A percentile compares a stretch with the other conserved stretches of the same genome.
These are phyloP conservation scores for Acacia acuminata DNA, from an alignment of 306 rosid species.

Conservation along the genomic window DNA sequence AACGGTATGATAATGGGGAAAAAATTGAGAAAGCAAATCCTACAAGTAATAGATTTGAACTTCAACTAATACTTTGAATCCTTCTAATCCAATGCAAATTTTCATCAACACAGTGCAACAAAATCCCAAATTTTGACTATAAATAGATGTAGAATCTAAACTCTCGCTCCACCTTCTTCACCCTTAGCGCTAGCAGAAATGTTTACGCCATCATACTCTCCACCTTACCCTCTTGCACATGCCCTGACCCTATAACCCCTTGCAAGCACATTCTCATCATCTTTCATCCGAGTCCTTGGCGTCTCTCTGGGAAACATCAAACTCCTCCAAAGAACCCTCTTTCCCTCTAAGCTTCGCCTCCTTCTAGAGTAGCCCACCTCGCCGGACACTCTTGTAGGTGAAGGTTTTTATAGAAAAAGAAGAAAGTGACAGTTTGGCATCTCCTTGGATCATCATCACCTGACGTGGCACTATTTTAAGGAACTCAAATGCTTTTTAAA, in stretches of 20 bases:
- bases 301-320: background rate
- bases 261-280: background rate
- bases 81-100: slow-evolving; percentile 23
- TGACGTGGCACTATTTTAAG: too few relatives aligned
- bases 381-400: too few relatives aligned
- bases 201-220: background rate
- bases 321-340: background rate
- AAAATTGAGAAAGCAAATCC: background rate
- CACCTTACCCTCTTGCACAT: background rate
- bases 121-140: background rate
- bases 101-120: slow-evolving; percentile 2
- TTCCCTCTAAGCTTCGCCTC: background rate
- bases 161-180: slow-evolving; percentile 4
- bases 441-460: too few relatives aligned
- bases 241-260: background rate
- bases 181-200: background rate
- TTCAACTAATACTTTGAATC: background rate
- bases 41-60: background rate
- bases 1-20: background rate
- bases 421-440: too few relatives aligned
- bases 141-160: background rate
- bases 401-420: too few relatives aligned
- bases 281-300: background rate
- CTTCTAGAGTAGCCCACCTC: too few relatives aligned
- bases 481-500: too few relatives aligned